These are phyloP conservation scores for Colletotrichum chlorophyti DNA, from an alignment of 2,329 filamentous ascomycete species.

Conservation along the genomic window DNA sequence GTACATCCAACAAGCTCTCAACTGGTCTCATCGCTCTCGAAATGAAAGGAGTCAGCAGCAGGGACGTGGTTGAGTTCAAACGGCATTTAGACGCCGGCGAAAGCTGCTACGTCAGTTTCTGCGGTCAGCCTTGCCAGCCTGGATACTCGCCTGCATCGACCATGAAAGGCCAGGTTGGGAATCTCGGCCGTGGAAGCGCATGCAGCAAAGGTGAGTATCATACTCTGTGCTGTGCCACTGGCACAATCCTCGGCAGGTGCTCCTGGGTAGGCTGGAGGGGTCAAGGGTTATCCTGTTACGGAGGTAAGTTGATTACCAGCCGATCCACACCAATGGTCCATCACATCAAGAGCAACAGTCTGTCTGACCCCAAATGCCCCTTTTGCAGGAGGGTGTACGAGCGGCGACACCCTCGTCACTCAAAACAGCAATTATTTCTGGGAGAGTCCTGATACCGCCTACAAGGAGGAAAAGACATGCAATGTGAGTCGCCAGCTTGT, in stretches of 20 bases:
- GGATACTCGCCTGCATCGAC: neutral
- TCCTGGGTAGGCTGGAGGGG: constrained; percentile 35
- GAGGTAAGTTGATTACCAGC: no score
- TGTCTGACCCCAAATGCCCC: no score
- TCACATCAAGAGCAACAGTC: no score
- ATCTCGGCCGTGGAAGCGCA: neutral
- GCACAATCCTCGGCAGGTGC: constrained; percentile 33
- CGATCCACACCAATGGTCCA: no score
- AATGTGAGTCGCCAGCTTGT: no score
- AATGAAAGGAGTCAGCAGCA: neutral
- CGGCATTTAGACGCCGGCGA: neutral
- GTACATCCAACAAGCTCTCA: neutral
- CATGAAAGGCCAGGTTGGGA: neutral
- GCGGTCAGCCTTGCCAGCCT: neutral
- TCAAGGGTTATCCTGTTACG: no score
- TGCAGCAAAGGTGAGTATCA: constrained; percentile 4
- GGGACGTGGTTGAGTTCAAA: neutral
- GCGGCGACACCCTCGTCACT: no score
- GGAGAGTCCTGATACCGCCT: no score
- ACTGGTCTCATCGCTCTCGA: neutral
- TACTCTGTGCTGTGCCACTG: constrained; percentile 35
- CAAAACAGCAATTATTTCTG: no score
- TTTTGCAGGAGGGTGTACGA: no score
- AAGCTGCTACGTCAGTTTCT: neutral
- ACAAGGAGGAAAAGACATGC: no score